These are phyloP conservation scores for Mycocentrospora acerina DNA, from an alignment of 2,329 filamentous ascomycete species.

Conservation along the genomic window DNA sequence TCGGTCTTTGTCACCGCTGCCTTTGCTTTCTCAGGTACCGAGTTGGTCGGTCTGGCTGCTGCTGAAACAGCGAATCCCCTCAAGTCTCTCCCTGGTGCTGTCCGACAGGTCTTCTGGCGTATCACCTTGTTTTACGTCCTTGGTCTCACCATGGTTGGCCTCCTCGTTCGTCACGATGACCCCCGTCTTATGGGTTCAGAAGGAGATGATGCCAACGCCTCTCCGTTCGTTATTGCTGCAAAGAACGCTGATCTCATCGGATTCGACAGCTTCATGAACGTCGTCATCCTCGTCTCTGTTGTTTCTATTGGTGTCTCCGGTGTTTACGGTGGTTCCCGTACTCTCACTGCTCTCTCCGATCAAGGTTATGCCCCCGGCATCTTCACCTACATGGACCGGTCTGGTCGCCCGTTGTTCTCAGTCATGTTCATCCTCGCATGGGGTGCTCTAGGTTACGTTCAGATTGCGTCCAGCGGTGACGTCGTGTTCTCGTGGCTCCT, in stretches of 20 bases:
- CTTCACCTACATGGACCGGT: conserved; percentile 78
- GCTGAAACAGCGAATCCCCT: conserved; percentile 60
- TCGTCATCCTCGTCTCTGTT: conserved; percentile 63
- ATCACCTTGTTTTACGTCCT: conserved; percentile 50
- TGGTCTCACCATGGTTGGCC: conserved; percentile 47
- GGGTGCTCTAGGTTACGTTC: conserved; percentile 75
- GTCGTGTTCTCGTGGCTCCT: conserved; percentile 74
- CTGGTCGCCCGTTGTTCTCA: conserved; percentile 75
- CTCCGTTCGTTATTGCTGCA: conserved; percentile 68
- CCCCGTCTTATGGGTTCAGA: conserved; percentile 37
- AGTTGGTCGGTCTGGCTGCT: conserved; percentile 62
- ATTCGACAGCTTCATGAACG: conserved; percentile 67
- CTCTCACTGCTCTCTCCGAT: conserved; percentile 55
- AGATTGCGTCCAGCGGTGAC: conserved; percentile 49
- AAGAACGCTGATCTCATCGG: conserved; percentile 61
- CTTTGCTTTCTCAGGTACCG: conserved; percentile 64
- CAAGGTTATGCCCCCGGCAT: conserved; percentile 71
- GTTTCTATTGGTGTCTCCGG: conserved; percentile 61
- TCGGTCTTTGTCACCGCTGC: conserved; percentile 64
- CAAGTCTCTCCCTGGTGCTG: conserved; percentile 49
- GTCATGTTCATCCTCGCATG: conserved; percentile 67
- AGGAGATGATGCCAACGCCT: conserved; percentile 46
- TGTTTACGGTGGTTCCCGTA: conserved; percentile 60
- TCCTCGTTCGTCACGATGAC: conserved; percentile 43
- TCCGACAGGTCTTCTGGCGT: conserved; percentile 52